A percentile compares a stretch with the other conserved stretches of the same genome.
Evolutionary conservation across 1,284 basidiomycete species (phyloP).

Genomic region (Rhodotorula sp.): DNA sequence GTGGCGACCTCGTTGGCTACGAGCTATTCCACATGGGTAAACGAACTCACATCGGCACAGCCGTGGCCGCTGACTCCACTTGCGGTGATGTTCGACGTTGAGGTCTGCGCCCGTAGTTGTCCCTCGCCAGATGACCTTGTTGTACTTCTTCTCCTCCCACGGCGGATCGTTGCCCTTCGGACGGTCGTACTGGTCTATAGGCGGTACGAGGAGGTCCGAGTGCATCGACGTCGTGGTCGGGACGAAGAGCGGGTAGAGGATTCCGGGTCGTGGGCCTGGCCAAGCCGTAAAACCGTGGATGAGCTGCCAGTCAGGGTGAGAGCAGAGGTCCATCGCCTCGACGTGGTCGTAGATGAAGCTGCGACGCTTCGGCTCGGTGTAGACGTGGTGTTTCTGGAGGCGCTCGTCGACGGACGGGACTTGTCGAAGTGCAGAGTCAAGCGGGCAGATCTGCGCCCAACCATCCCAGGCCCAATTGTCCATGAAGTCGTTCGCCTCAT

Average conservation of each 20-base stretch:
- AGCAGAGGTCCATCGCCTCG: conserved; percentile 36
- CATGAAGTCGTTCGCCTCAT: conserved; percentile 7
- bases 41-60: conserved; percentile 26
- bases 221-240: conserved; percentile 41
- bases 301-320: conserved; percentile 32
- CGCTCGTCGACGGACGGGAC: conserved; percentile 19
- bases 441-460: conserved; percentile 32
- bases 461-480: conserved; percentile 31
- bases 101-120: conserved; percentile 50
- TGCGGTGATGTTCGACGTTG: conserved; percentile 23
- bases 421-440: conserved; percentile 16
- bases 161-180: conserved; percentile 36
- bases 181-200: conserved; percentile 43
- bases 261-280: conserved; percentile 38
- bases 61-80: conserved; percentile 30
- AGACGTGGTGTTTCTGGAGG: conserved; percentile 7
- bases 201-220: conserved; percentile 43
- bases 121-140: conserved; percentile 50
- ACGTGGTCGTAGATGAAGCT: conserved; percentile 38
- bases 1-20: too few species aligned
- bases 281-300: conserved; percentile 40
- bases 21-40: too few species aligned
- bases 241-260: conserved; percentile 42
- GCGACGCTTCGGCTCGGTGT: conserved; percentile 6
- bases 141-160: conserved; percentile 51